Conservation (phyloP, 495 filamentous ascomycete genomes). For the Neurospora sp. region DNA sequence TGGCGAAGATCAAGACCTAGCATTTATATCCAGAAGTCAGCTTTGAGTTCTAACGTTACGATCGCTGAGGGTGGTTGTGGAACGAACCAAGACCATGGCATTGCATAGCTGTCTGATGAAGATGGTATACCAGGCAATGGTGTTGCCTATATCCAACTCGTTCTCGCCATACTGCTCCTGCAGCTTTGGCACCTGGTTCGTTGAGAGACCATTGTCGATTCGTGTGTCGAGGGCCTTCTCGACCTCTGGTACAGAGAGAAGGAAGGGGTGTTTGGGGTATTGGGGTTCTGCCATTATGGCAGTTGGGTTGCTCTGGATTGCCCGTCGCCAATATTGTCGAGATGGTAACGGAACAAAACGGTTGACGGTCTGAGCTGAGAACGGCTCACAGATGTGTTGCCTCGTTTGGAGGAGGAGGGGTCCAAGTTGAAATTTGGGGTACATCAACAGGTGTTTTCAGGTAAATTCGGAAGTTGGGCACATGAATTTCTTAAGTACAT, state of each 20-base stretch:
- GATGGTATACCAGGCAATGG: constrained; percentile 53
- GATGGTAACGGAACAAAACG: background rate
- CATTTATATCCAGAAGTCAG: background rate
- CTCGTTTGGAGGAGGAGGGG: background rate
- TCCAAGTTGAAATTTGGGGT: background rate
- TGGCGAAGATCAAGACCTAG: constrained; percentile 73
- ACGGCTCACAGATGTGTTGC: background rate
- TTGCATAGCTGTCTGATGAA: constrained; percentile 56
- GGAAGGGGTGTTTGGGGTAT: constrained; percentile 42
- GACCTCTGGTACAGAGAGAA: constrained; percentile 42
- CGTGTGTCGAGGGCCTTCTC: constrained; percentile 40
- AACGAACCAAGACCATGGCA: constrained; percentile 55
- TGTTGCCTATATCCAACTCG: constrained; percentile 51
- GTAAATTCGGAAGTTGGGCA: background rate
- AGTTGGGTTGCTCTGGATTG: background rate
- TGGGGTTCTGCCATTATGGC: constrained; percentile 28
- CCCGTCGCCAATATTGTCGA: background rate
- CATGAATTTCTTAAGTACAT: background rate
- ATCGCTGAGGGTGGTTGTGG: constrained; percentile 2
- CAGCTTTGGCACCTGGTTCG: constrained; percentile 36
- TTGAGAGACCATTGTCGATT: constrained; percentile 49
- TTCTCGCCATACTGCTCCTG: constrained; percentile 48
- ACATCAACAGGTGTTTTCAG: background rate
- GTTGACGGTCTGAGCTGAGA: background rate
- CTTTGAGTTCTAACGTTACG: background rate